Percentiles rank a stretch among this genome's conserved stretches.
phyloP scores from a whole-genome alignment of 2,329 filamentous ascomycete genomes.

The Chlorencoelia australis region DNA sequence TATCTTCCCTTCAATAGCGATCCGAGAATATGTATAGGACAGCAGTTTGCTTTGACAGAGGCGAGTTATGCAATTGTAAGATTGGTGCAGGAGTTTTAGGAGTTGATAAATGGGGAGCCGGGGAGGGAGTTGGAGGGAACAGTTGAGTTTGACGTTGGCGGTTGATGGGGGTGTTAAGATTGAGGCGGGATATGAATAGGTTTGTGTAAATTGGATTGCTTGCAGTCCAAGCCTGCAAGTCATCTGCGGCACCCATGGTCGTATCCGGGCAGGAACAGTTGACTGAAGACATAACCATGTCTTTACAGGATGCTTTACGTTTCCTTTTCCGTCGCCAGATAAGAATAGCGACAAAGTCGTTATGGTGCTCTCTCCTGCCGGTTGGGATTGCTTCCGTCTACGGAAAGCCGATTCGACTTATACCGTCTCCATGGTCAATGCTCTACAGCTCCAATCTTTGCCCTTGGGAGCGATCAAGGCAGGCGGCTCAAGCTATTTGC shows the following conservation, averaged over 20 bases:
- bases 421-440: constrained; percentile 1
- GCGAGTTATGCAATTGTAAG: constrained; percentile 27
- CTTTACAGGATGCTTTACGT: constrained; percentile 1
- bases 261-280: constrained; percentile 2
- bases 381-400: constrained; percentile 1
- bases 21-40: constrained; percentile 28
- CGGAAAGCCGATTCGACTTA: constrained; percentile 2
- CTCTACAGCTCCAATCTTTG: background rate
- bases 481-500: constrained; percentile 2
- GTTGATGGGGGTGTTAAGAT: constrained; percentile 1
- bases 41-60: constrained; percentile 29
- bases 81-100: constrained; percentile 26
- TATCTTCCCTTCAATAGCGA: constrained; percentile 37
- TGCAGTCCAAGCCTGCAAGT: background rate
- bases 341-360: constrained; percentile 1
- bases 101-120: constrained; percentile 20
- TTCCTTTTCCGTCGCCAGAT: background rate
- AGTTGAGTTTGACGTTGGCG: constrained; percentile 11
- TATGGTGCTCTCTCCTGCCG: constrained; percentile 2
- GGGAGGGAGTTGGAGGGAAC: constrained; percentile 10
- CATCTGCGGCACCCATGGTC: background rate
- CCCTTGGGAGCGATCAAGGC: constrained; percentile 1
- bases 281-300: constrained; percentile 5
- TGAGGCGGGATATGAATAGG: background rate
- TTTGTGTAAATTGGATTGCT: too few relatives aligned